Evolutionary conservation across 768 basidiomycete genomes (phyloP).

Genomic region (Rhizopogon rudus): DNA sequence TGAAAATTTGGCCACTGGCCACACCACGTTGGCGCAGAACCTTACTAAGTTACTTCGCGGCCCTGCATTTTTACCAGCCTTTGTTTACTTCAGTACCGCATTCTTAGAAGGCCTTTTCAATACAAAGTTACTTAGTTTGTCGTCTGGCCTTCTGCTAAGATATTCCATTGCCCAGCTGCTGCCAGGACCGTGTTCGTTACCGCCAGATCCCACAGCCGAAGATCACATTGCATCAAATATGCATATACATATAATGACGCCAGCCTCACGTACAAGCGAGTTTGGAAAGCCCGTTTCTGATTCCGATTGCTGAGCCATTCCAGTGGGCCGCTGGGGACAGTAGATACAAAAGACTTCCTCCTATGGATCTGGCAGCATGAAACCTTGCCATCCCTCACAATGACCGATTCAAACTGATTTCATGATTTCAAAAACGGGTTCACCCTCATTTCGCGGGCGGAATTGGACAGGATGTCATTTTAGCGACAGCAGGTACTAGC

Average conservation of each 20-base stretch:
- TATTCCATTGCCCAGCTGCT: neutral
- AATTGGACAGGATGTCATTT: constrained; percentile 2
- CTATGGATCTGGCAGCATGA: neutral
- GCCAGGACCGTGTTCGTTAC: neutral
- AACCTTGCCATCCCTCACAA: neutral
- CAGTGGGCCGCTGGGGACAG: neutral
- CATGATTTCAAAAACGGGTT: neutral
- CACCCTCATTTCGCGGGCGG: neutral
- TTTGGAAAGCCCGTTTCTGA: neutral
- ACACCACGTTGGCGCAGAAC: neutral
- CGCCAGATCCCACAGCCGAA: neutral
- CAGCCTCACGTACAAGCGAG: neutral
- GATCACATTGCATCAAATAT: neutral
- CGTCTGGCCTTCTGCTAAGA: neutral
- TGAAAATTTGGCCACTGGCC: neutral
- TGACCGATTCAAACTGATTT: neutral
- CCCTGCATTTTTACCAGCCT: neutral
- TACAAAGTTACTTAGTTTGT: neutral
- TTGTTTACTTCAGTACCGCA: neutral
- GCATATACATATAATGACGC: neutral
- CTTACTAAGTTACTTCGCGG: neutral
- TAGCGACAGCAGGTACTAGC: neutral
- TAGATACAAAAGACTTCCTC: neutral
- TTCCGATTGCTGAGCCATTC: neutral
- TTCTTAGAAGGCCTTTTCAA: neutral